These are phyloP conservation scores for Pseudonitzschia delicatissima DNA, from an alignment of 108 stramenopile genomes.

Conservation along the genomic window DNA sequence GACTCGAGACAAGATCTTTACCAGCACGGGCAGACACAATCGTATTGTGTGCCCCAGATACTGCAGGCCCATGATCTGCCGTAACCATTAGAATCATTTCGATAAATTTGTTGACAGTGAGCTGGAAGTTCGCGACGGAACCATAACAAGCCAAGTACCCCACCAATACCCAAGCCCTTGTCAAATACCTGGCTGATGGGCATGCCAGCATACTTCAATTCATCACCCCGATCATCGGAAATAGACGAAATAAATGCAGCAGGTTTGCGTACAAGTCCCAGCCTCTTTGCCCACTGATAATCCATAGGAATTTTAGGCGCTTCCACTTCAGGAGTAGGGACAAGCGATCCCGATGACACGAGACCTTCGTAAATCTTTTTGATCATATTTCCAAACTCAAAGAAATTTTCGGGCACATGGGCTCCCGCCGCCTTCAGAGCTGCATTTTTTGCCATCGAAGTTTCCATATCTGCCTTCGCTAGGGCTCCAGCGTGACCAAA, in stretches of 20 bases:
- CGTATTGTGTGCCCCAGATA: constrained; percentile 90
- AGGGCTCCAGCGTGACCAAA: constrained; percentile 92
- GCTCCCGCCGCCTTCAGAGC: constrained; percentile 80
- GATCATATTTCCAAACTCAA: constrained; percentile 74
- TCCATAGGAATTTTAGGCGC: constrained; percentile 86
- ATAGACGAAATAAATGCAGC: constrained; percentile 90
- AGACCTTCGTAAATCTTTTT: constrained; percentile 57
- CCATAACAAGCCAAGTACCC: constrained; percentile 88
- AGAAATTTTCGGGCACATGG: constrained; percentile 77
- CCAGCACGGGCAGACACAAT: constrained; percentile 91
- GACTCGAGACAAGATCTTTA: constrained; percentile 87
- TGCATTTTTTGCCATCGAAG: constrained; percentile 83
- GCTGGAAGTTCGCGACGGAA: constrained; percentile 84
- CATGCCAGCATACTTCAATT: constrained; percentile 86
- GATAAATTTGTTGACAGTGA: constrained; percentile 89
- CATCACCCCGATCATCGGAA: constrained; percentile 90
- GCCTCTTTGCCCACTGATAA: constrained; percentile 88
- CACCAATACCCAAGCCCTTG: constrained; percentile 85
- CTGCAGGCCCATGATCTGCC: constrained; percentile 85
- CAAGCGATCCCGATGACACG: constrained; percentile 37
- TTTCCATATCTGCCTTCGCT: constrained; percentile 77
- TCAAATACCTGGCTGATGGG: constrained; percentile 82
- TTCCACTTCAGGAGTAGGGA: constrained; percentile 57
- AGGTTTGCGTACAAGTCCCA: constrained; percentile 91
- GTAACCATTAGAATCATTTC: constrained; percentile 94